These are phyloP conservation scores for Trichomonas tenax DNA, from an alignment of 208 protist species.

Conservation along the genomic window DNA sequence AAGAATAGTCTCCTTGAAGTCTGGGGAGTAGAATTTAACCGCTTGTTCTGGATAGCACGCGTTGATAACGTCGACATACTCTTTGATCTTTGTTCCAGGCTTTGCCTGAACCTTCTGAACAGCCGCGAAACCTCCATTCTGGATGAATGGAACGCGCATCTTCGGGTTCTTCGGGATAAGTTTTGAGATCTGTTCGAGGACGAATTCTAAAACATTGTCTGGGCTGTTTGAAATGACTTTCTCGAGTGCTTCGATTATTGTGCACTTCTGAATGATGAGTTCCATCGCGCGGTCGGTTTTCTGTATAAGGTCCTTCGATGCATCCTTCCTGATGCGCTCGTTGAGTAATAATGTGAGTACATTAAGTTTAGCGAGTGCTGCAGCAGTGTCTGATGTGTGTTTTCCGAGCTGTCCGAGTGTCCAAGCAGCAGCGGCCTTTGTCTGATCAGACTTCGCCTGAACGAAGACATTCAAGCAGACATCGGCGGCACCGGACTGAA, in stretches of 20 bases:
- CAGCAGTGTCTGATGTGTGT: slow-evolving; percentile 81
- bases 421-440: slow-evolving; percentile 55
- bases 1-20: slow-evolving; percentile 74
- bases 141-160: slow-evolving; percentile 80
- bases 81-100: slow-evolving; percentile 68
- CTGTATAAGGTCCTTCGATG: slow-evolving; percentile 71
- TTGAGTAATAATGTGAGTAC: slow-evolving; percentile 74
- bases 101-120: slow-evolving; percentile 84
- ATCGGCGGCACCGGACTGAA: slow-evolving; percentile 70
- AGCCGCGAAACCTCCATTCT: slow-evolving; percentile 62
- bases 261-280: slow-evolving; percentile 79
- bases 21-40: slow-evolving; percentile 88
- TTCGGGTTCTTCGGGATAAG: slow-evolving; percentile 84
- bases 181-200: slow-evolving; percentile 90
- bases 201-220: slow-evolving; percentile 80
- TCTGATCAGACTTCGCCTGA: slow-evolving; percentile 71
- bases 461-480: slow-evolving; percentile 71
- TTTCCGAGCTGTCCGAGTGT: slow-evolving; percentile 68
- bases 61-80: slow-evolving; percentile 87
- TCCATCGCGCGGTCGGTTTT: slow-evolving; percentile 86
- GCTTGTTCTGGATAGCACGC: slow-evolving; percentile 91
- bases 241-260: slow-evolving; percentile 76
- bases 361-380: slow-evolving; percentile 77
- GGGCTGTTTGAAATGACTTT: slow-evolving; percentile 77
- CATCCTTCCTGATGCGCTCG: slow-evolving; percentile 53